A percentile compares a stretch with the other conserved stretches of the same genome.
These are phyloP conservation scores for Vaccinium macrocarpon DNA, from an alignment of 148 eudicot species.

Conservation along the genomic window DNA sequence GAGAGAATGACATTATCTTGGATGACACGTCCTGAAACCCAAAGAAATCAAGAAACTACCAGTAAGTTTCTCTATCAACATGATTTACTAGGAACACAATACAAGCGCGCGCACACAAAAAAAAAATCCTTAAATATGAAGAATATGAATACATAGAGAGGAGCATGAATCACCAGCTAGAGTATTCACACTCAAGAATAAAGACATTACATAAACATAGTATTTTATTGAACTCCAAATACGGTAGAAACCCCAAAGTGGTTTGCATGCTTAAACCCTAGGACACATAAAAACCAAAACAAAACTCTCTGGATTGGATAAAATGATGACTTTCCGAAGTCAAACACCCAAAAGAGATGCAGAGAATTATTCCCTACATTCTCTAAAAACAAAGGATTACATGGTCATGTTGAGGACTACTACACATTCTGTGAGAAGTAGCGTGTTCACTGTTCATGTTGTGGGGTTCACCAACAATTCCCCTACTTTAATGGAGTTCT, in stretches of 20 bases:
- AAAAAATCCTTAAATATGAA: not conserved
- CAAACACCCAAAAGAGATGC: not conserved
- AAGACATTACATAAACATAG: not conserved
- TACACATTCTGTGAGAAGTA: not conserved
- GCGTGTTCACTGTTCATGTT: not conserved
- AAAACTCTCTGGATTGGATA: not conserved
- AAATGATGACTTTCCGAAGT: not conserved
- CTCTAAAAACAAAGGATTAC: not conserved
- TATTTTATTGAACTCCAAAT: not conserved
- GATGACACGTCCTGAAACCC: slow-evolving; percentile 69
- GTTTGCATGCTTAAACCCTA: not conserved
- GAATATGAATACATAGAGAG: not conserved
- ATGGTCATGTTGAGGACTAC: not conserved
- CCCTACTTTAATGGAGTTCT: too few species aligned
- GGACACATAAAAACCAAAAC: not conserved
- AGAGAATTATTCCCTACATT: not conserved
- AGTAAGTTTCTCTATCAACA: slow-evolving; percentile 1
- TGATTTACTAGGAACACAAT: not conserved
- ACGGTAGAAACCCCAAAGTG: not conserved
- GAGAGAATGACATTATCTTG: slow-evolving; percentile 82
- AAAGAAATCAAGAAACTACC: not conserved
- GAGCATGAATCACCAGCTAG: not conserved
- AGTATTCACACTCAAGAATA: not conserved
- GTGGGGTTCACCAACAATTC: too few species aligned
- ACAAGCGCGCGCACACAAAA: not conserved